These are phyloP conservation scores for Botrytis fabae DNA, from an alignment of 2,329 filamentous ascomycete species.

Conservation along the genomic window DNA sequence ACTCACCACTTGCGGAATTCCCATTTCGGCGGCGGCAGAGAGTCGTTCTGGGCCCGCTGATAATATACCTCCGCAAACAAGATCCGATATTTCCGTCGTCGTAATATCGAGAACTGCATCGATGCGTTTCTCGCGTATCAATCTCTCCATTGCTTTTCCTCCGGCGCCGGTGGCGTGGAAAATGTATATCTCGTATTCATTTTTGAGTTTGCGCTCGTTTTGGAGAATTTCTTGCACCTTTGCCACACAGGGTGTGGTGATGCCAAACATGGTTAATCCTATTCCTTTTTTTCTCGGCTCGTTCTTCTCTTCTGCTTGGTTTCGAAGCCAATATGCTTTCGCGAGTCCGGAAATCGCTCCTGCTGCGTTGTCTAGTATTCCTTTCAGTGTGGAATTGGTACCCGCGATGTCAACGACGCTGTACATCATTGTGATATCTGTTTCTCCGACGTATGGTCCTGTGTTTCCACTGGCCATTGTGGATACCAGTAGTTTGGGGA, in stretches of 20 bases:
- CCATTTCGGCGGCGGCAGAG: slow-evolving; percentile 54
- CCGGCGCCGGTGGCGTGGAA: slow-evolving; percentile 72
- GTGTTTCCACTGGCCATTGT: slow-evolving; percentile 70
- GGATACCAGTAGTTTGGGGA: slow-evolving; percentile 70
- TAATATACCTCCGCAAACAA: slow-evolving; percentile 63
- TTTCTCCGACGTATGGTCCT: slow-evolving; percentile 63
- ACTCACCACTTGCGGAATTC: slow-evolving; percentile 57
- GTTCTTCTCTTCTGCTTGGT: slow-evolving; percentile 10
- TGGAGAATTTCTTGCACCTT: slow-evolving; percentile 51
- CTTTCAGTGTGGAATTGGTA: slow-evolving; percentile 57
- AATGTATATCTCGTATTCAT: slow-evolving; percentile 58
- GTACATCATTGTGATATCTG: slow-evolving; percentile 70
- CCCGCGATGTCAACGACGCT: slow-evolving; percentile 71
- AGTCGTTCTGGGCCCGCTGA: slow-evolving; percentile 58
- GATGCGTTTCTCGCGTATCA: slow-evolving; percentile 57
- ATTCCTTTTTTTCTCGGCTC: slow-evolving; percentile 48
- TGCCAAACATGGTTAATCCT: slow-evolving; percentile 73
- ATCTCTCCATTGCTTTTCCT: slow-evolving; percentile 66
- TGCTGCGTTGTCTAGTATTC: slow-evolving; percentile 62
- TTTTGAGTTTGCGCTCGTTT: slow-evolving; percentile 34
- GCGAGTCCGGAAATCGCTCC: slow-evolving; percentile 53
- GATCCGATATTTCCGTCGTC: slow-evolving; percentile 67
- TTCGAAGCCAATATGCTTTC: slow-evolving; percentile 52
- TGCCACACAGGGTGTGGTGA: slow-evolving; percentile 67
- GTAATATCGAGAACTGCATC: slow-evolving; percentile 71